phyloP scores from a whole-genome alignment of 2,329 filamentous ascomycete genomes.

The Sclerotinia trifoliorum region DNA sequence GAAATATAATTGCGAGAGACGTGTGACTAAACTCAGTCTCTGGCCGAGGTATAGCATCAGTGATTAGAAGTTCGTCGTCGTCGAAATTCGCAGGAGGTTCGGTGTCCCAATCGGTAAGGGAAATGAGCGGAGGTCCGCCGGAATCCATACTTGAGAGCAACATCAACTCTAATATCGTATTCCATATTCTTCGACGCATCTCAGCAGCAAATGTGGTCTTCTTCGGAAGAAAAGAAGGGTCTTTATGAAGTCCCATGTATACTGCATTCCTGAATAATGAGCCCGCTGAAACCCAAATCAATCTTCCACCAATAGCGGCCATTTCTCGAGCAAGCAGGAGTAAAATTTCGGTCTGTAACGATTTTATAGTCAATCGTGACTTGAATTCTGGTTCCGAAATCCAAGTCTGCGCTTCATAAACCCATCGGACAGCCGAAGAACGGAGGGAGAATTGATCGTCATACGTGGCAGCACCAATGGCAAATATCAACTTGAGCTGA shows the following conservation, averaged over 20 bases:
- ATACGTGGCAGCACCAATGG: conserved; percentile 53
- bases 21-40: conserved; percentile 44
- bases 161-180: conserved; percentile 50
- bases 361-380: conserved; percentile 48
- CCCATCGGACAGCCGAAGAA: conserved; percentile 52
- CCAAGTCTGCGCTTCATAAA: conserved; percentile 58
- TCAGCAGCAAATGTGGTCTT: conserved; percentile 44
- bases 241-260: conserved; percentile 52
- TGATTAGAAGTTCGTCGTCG: conserved; percentile 47
- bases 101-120: conserved; percentile 48
- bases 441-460: conserved; percentile 53
- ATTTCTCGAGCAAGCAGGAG: conserved; percentile 47
- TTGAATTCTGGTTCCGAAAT: conserved; percentile 54
- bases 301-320: conserved; percentile 45
- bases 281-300: conserved; percentile 50
- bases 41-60: conserved; percentile 40
- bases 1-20: conserved; percentile 46
- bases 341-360: conserved; percentile 50
- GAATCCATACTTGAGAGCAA: conserved; percentile 48
- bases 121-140: conserved; percentile 48
- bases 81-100: conserved; percentile 50
- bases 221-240: conserved; percentile 45
- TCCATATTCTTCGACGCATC: conserved; percentile 53
- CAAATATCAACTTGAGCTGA: conserved; percentile 57
- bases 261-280: conserved; percentile 48